Evolutionary conservation across 805 yeast species (phyloP), one percentile per base, ranked within the genome.

Genomic region (Cyberlindnera meyerae): DNA sequence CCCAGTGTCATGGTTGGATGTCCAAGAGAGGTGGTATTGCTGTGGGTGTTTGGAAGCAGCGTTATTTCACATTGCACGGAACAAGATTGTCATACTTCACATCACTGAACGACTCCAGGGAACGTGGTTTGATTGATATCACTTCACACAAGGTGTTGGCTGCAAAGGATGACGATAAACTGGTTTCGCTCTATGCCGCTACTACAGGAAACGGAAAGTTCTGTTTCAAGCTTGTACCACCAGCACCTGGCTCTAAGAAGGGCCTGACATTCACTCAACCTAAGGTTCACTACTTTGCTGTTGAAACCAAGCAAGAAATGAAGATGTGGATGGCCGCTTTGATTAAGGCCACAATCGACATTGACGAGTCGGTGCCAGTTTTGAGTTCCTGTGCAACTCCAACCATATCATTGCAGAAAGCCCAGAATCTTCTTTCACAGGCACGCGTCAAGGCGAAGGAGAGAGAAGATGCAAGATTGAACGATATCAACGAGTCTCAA

Each of bases 181-280:
- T 84, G 37, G 79, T 86, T 26, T 85, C 96, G 0, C 62, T 90
- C 31, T 85, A 85, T 59, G 97, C 97, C 1, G 93, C 96, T 0
- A 79, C 90, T 22, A 82, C 95, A 4, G 96, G 97, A 8, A 81
- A 84, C 29, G 97, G 97, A n/a, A 71, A 95, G 27, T 85, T 77
- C 56, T 87, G 96, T 53, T 90, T 93, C 68, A 89, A 89, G 60
- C 59, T 93, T 11, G 77, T 89, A 4, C 99, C 99, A 8, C 99
- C 99, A 0, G 95, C 95, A 2, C 97, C 97, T 0, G 99, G 99
- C 0, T 85, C 90, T 36, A 80, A 82, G 47, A 90, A 89, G 62
- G 97, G 97, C 0, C 74, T 93, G 39, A 89, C 96, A 0, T 93
- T 93, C 59, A 93, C 99, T 0, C 96, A 89, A 46, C 98, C 96